A percentile compares a stretch with the other conserved stretches of the same genome.
phyloP scores from a whole-genome alignment of 1,284 basidiomycete genomes.

The Erythrobasidium hasegawianum region DNA sequence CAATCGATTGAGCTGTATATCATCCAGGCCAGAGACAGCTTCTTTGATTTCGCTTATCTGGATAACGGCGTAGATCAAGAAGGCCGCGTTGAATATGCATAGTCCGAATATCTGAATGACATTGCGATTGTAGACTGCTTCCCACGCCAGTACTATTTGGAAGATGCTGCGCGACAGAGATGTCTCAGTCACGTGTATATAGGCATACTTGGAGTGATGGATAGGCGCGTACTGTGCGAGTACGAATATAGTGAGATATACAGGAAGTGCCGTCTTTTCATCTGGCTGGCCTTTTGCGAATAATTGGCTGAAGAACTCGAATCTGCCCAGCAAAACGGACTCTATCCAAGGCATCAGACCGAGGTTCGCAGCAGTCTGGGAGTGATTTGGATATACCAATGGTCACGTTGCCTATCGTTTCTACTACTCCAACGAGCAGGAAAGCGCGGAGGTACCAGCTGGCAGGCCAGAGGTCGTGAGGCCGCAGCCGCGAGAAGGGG shows the following conservation, averaged over 20 bases:
- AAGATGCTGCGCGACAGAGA: conserved; percentile 62
- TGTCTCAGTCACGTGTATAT: conserved; percentile 29
- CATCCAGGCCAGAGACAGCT: conserved; percentile 27
- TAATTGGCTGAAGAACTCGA: conserved; percentile 19
- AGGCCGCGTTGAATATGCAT: conserved; percentile 79
- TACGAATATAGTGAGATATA: conserved; percentile 82
- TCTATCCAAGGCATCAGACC: neutral
- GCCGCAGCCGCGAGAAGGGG: neutral
- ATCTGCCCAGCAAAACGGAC: conserved; percentile 10
- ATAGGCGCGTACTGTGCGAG: conserved; percentile 77
- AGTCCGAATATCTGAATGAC: conserved; percentile 62
- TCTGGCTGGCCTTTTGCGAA: conserved; percentile 10
- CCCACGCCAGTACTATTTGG: conserved; percentile 78
- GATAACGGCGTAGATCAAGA: conserved; percentile 56
- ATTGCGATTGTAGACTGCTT: conserved; percentile 82
- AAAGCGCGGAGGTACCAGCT: conserved; percentile 17
- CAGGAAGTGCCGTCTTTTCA: conserved; percentile 58
- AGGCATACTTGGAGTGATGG: neutral
- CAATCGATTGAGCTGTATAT: conserved; percentile 19
- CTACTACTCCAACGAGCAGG: conserved; percentile 15
- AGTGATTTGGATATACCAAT: conserved; percentile 9
- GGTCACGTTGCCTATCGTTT: conserved; percentile 17
- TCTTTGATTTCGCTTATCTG: conserved; percentile 41
- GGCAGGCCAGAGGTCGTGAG: conserved; percentile 19
- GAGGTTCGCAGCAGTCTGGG: neutral